phyloP scores from a whole-genome alignment of 805 yeast species.

The Metschnikowia corniflorae region DNA sequence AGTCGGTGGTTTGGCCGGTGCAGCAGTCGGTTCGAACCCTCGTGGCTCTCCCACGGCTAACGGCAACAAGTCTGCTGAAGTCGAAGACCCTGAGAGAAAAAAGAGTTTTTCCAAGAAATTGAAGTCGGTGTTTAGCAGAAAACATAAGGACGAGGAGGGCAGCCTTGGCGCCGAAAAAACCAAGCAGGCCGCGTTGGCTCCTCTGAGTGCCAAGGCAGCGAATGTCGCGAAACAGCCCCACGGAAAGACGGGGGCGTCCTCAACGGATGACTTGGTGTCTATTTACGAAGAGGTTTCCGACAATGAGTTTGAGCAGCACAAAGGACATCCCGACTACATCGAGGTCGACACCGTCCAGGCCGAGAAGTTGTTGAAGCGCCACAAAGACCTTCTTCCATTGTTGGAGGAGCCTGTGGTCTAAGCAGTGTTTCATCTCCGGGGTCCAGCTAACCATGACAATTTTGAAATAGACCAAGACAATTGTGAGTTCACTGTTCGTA shows the following conservation, averaged over 20 bases:
- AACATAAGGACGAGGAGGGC: slow-evolving; percentile 6
- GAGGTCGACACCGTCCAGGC: slow-evolving; percentile 25
- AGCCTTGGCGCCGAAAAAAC: slow-evolving; percentile 1
- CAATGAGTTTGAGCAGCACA: slow-evolving; percentile 42
- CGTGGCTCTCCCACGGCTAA: slow-evolving; percentile 24
- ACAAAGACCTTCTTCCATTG: slow-evolving; percentile 8
- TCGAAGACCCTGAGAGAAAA: slow-evolving; percentile 12
- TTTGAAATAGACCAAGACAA: too few species aligned
- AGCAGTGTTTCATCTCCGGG: too few species aligned
- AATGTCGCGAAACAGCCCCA: slow-evolving; percentile 10
- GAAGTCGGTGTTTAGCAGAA: slow-evolving; percentile 18
- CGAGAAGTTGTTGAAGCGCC: slow-evolving; percentile 15
- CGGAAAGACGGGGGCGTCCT: slow-evolving; percentile 12
- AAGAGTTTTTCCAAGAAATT: slow-evolving; percentile 17
- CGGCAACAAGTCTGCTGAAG: neutral
- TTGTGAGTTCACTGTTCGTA: too few species aligned
- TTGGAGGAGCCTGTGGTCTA: too few species aligned
- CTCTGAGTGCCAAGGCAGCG: slow-evolving; percentile 10
- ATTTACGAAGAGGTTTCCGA: slow-evolving; percentile 49
- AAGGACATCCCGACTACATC: slow-evolving; percentile 48
- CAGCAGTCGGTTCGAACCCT: slow-evolving; percentile 21
- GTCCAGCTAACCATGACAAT: too few species aligned
- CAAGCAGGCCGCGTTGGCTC: neutral
- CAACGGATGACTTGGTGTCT: slow-evolving; percentile 18
- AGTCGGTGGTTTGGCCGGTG: slow-evolving; percentile 15